These are phyloP conservation scores for Neoboletus magnificus DNA, from an alignment of 768 basidiomycete genomes.

Conservation along the genomic window DNA sequence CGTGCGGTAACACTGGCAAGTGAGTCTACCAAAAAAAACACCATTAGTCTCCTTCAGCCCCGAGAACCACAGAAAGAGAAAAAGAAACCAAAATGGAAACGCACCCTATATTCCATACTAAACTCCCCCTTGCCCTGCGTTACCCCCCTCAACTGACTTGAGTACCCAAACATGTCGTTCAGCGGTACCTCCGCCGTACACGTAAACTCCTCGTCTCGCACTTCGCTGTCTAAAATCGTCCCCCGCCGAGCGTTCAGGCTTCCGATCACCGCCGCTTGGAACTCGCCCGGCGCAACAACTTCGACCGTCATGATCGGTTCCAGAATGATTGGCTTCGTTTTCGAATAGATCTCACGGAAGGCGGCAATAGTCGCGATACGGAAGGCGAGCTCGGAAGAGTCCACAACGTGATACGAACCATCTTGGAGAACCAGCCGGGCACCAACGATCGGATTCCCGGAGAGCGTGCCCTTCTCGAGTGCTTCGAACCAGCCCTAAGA, in stretches of 20 bases:
- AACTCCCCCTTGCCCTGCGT: conserved; percentile 97
- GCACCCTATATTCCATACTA: conserved; percentile 75
- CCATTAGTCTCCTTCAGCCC: not conserved
- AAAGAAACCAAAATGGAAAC: conserved; percentile 11
- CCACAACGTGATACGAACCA: conserved; percentile 89
- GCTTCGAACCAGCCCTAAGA: conserved; percentile 91
- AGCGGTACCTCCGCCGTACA: conserved; percentile 86
- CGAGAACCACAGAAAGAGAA: too few relatives aligned
- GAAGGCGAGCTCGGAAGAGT: conserved; percentile 97
- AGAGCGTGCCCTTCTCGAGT: conserved; percentile 82
- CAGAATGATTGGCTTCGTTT: conserved; percentile 75
- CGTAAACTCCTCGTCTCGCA: conserved; percentile 96
- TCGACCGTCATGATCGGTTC: conserved; percentile 99
- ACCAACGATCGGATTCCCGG: conserved; percentile 85
- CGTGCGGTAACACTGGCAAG: conserved; percentile 75
- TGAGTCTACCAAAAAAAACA: conserved; percentile 51
- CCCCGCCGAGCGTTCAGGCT: conserved; percentile 90
- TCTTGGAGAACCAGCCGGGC: conserved; percentile 87
- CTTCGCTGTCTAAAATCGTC: conserved; percentile 92
- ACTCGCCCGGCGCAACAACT: conserved; percentile 92
- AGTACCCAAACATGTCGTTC: conserved; percentile 99
- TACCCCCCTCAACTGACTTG: conserved; percentile 84
- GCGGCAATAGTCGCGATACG: conserved; percentile 86
- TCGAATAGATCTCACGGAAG: conserved; percentile 84
- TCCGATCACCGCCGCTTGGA: conserved; percentile 94